A percentile compares a stretch with the other conserved stretches of the same genome.
Conservation (phyloP, 306 rosid genomes). For the Dryas alaskensis region DNA sequence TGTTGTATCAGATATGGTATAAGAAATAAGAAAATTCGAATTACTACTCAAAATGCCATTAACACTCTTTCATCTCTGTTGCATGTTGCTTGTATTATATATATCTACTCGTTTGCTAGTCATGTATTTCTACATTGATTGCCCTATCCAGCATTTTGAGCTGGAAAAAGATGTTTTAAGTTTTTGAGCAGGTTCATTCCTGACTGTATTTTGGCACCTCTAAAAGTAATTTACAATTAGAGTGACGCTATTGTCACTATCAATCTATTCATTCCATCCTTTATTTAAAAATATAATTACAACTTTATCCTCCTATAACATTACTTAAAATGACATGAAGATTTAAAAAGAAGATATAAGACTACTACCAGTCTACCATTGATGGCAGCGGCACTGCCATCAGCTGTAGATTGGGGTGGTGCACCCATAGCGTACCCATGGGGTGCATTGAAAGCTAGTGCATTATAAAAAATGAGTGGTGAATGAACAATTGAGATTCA, state of each 20-base stretch:
- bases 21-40: slow-evolving; percentile 19
- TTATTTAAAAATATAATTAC: too few relatives aligned
- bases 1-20: slow-evolving; percentile 28
- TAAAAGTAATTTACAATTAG: too few relatives aligned
- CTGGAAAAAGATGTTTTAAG: not conserved
- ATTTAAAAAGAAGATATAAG: too few relatives aligned
- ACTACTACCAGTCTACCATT: too few relatives aligned
- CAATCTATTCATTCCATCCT: too few relatives aligned
- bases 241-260: too few relatives aligned
- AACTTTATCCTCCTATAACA: too few relatives aligned
- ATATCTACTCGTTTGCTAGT: not conserved
- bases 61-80: too few relatives aligned
- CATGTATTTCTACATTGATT: not conserved
- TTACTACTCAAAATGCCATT: not conserved
- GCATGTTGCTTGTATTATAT: not conserved
- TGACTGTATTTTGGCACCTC: too few relatives aligned
- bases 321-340: too few relatives aligned
- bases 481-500: not conserved
- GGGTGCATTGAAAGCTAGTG: not conserved
- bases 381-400: too few relatives aligned
- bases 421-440: not conserved
- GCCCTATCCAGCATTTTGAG: not conserved
- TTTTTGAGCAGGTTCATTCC: not conserved
- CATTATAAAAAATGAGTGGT: not conserved
- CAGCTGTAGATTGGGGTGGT: not conserved